These are phyloP conservation scores for Cinnamomum micranthum DNA, from an alignment of 164 flowering plant species.

Conservation along the genomic window DNA sequence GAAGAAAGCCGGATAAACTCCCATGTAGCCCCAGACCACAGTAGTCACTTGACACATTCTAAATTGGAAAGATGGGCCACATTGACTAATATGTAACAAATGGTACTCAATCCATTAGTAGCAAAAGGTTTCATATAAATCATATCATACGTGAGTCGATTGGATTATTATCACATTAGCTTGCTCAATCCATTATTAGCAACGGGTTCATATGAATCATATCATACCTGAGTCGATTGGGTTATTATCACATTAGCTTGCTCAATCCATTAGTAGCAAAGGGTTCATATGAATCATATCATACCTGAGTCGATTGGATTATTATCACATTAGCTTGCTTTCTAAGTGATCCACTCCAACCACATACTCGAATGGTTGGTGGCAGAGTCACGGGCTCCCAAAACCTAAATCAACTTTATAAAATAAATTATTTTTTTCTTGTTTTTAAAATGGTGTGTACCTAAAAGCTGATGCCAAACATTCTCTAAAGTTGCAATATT, in stretches of 20 bases:
- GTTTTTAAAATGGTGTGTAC: neutral
- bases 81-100: too few species aligned
- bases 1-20: too few species aligned
- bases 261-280: neutral
- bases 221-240: neutral
- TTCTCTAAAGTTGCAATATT: neutral
- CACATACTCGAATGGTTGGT: neutral
- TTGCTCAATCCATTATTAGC: neutral
- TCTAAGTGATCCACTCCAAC: neutral
- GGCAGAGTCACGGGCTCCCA: neutral
- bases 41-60: too few species aligned
- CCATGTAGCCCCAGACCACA: too few species aligned
- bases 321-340: neutral
- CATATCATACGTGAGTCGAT: neutral
- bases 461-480: neutral
- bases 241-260: neutral
- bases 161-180: neutral
- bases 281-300: neutral
- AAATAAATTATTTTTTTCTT: neutral
- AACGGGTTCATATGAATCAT: neutral
- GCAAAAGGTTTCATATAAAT: neutral
- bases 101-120: neutral
- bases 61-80: too few species aligned
- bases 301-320: neutral
- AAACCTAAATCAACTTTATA: neutral